Base-by-base conservation (phyloP, 2,329 filamentous ascomycete species). In the Arthrinium puccinioides region DNA sequence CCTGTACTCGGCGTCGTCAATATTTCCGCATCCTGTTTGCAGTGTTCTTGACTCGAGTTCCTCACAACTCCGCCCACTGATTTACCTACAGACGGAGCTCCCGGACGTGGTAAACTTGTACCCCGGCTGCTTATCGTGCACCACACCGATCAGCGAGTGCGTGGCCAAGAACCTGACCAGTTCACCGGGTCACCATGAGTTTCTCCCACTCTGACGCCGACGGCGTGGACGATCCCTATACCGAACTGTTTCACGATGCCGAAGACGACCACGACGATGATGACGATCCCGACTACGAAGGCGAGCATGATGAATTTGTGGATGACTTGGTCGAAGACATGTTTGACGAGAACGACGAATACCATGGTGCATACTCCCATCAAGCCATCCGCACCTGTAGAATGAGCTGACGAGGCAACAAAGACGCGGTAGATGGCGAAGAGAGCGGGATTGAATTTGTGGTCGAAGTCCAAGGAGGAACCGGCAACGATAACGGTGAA, bases 391-490 rank as follows among this genome's bases (percentile, higher is more conserved):
- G 23, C 31, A 36, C 16, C 21, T 23, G 18, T 40, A 18, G 14
- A 32, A n/a, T 10, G 15, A 10, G 14, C 26, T 31, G 14, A 35
- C 10, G 30, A 32, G 21, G 19, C 5, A 26, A 24, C 24, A 21
- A 26, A 6, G 15, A 20, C 26, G 18, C 9, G 20, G 21, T 27
- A 44, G 48, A 51, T 24, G 49, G 48, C 9, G 50, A 50, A 49
- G 52, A 6, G 19, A 3, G 43, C 19, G 44, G 49, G 10, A 19
- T 55, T 25, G 45, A 51, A 11, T 49, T 55, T 23, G 32, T 55
- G 5, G 51, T 60, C 14, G 49, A 60, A 19, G 45, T 59, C 15
- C 50, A 53, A 30, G 49, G 52, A 36, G 54, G 51, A 10, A 54
- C 58, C 32, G 53, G 56, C 15, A 50, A 48, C 19, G 43, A 45